Conservation (phyloP, 495 filamentous ascomycete species). For the Penicillium bialowiezense region DNA sequence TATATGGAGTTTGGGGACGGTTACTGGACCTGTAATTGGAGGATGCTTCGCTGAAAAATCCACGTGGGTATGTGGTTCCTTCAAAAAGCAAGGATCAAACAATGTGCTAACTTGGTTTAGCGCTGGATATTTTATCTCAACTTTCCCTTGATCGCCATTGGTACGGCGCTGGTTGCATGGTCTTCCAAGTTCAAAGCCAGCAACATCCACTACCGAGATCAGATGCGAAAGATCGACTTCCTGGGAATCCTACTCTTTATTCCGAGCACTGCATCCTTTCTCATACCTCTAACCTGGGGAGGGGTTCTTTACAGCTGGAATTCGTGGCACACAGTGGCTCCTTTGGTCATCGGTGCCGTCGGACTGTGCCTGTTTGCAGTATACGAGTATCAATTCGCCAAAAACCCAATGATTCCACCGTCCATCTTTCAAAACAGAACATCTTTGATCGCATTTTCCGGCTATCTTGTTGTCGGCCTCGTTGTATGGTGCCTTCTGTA, state of each 20-base stretch:
- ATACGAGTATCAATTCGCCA: constrained; percentile 43
- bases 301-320: constrained; percentile 43
- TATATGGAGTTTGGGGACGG: constrained; percentile 62
- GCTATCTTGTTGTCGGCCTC: constrained; percentile 40
- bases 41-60: constrained; percentile 60
- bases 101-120: constrained; percentile 3
- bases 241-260: constrained; percentile 52
- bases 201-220: no score
- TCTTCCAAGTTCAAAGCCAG: no score
- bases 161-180: constrained; percentile 13
- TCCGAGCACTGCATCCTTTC: constrained; percentile 35
- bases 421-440: constrained; percentile 45
- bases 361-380: constrained; percentile 39
- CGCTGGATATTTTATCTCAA: constrained; percentile 53
- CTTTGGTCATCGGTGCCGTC: constrained; percentile 50
- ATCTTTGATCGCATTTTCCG: constrained; percentile 31
- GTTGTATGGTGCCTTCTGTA: constrained; percentile 43
- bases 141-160: constrained; percentile 42
- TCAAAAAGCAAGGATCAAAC: no score
- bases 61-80: constrained; percentile 51
- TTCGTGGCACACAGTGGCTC: constrained; percentile 49
- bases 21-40: constrained; percentile 62
- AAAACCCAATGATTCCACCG: constrained; percentile 42
- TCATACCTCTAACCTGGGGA: constrained; percentile 47
- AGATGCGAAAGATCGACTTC: constrained; percentile 51